Base-by-base conservation (phyloP, 768 basidiomycete genomes). In the Pleurotus pulmonarius region DNA sequence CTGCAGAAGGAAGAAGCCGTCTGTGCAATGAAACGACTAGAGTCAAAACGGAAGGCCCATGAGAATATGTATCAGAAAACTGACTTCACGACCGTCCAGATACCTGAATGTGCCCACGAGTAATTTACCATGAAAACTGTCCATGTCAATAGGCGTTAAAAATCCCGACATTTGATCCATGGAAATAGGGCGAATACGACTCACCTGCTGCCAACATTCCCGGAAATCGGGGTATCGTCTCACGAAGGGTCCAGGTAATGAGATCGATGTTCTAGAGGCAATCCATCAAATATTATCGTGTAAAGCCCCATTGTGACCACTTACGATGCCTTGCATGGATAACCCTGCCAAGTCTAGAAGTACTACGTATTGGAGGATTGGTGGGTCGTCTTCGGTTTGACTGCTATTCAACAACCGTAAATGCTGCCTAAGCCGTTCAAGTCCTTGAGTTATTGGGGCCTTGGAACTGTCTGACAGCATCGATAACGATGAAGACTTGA, bases 131-230 rank as follows among this genome's bases (percentile, higher is more conserved):
- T 70, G 63, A 90, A 85, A 5, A 84, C 89, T 87, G 63, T 40
- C 18, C 40, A 18, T 45, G 63, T 40, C 18, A 41, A 18, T 45
- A 26, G 46, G 41, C 46, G 38, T 43, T 11, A 20, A 46, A 54
- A 15, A 45, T 58, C 46, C 34, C 46, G 59, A 47, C 40, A 58
- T 46, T 52, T 51, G 41, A 49, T 56, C 55, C 47, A 34, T 37
- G 51, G 51, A 53, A 40, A 37, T 46, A 46, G 29, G 24, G 34
- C 13, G 24, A 39, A 44, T 46, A 49, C 22, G 41, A 37, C 12
- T n/a, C 66, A 85, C 88, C 86, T 67, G 85, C 87, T 37, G 83
- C 87, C 26, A 91, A 71, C 83, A 91, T 82, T 54, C 88, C 89
- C 51, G 90, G 87, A 71, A 83, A 90, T 51, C 80, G 79, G 38